These are phyloP conservation scores for Yamadazyma olivae DNA, from an alignment of 805 yeast species.

Conservation along the genomic window DNA sequence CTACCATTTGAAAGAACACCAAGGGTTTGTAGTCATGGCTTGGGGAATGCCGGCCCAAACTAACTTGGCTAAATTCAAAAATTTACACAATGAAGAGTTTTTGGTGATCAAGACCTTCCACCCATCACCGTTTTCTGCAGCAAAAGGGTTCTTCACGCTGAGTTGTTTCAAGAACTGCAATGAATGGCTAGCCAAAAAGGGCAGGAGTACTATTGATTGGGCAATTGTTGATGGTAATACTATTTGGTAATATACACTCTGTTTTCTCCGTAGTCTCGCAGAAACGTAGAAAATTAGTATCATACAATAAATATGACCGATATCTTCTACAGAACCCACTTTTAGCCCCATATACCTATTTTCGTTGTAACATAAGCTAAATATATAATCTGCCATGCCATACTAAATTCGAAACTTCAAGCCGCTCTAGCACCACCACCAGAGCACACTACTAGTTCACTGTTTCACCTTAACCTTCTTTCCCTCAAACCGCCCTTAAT, in stretches of 20 bases:
- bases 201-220: constrained; percentile 64
- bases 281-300: too few species aligned
- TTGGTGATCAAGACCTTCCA: constrained; percentile 74
- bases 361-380: too few species aligned
- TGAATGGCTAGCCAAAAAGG: constrained; percentile 60
- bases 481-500: too few species aligned
- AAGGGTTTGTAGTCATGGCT: constrained; percentile 72
- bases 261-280: not conserved
- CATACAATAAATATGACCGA: too few species aligned
- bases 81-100: constrained; percentile 28
- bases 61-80: constrained; percentile 42
- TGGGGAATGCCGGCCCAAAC: constrained; percentile 80
- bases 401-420: too few species aligned
- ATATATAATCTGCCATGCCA: too few species aligned
- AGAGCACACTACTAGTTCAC: too few species aligned
- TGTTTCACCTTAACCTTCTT: too few species aligned
- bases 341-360: too few species aligned
- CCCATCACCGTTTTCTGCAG: constrained; percentile 93
- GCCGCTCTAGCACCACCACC: too few species aligned
- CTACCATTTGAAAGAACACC: constrained; percentile 33
- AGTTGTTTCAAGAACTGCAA: constrained; percentile 74
- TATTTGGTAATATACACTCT: constrained; percentile 23
- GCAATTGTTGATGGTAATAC: constrained; percentile 17
- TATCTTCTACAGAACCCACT: too few species aligned
- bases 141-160: constrained; percentile 76